phyloP scores from a whole-genome alignment of 23 red algal genomes.

The Gracilaria gracilis region DNA sequence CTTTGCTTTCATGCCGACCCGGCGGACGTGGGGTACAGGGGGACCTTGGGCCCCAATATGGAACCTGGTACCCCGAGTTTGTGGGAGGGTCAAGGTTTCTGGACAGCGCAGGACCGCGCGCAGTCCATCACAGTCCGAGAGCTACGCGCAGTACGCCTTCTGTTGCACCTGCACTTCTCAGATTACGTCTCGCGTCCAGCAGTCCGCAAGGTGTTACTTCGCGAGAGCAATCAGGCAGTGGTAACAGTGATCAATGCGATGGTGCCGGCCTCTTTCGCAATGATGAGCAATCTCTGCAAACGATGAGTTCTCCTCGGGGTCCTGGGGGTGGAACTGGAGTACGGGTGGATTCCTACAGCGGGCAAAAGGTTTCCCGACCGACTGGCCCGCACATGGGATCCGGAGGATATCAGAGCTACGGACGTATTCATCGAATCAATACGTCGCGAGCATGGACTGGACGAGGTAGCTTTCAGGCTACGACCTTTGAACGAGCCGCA shows the following conservation, averaged over 20 bases:
- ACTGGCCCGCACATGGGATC: slow-evolving; percentile 14
- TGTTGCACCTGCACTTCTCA: not conserved
- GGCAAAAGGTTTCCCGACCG: not conserved
- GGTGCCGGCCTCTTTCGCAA: not conserved
- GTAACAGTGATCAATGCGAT: slow-evolving; percentile 4
- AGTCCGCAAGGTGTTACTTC: not conserved
- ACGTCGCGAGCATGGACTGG: not conserved
- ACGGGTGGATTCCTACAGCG: not conserved
- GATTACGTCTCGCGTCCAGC: not conserved
- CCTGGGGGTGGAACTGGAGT: not conserved
- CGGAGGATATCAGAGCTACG: not conserved
- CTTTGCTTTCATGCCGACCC: not conserved
- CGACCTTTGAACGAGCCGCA: not conserved
- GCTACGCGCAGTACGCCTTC: slow-evolving; percentile 13
- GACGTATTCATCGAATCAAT: not conserved
- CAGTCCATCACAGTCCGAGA: slow-evolving; percentile 4
- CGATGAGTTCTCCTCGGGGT: not conserved
- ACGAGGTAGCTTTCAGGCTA: not conserved
- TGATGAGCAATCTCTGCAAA: slow-evolving; percentile 4
- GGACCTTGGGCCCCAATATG: not conserved
- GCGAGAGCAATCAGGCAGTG: slow-evolving; percentile 24
- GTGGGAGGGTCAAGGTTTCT: slow-evolving; percentile 41
- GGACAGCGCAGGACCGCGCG: not conserved
- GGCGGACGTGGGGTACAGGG: not conserved
- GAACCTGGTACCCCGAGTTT: not conserved